Percentiles rank a stretch among this genome's conserved stretches.
These are phyloP conservation scores for Chrysoporthe deuterocubensis DNA, from an alignment of 2,329 filamentous ascomycete genomes.

Conservation along the genomic window DNA sequence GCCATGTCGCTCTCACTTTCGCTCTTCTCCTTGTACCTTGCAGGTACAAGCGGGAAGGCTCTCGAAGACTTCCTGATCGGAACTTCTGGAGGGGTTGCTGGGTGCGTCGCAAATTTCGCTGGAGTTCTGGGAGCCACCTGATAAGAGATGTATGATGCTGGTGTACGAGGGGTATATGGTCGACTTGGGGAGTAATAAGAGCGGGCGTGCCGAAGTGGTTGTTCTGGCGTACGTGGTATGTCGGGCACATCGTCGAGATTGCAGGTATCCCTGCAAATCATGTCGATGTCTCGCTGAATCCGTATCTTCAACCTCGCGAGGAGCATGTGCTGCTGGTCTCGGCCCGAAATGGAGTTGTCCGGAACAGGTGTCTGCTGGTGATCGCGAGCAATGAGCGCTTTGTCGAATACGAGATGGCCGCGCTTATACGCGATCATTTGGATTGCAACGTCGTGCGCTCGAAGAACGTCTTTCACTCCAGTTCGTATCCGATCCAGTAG, in stretches of 20 bases:
- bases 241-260: conserved; percentile 44
- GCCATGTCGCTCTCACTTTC: background rate
- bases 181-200: conserved; percentile 4
- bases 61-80: conserved; percentile 19
- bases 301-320: conserved; percentile 48
- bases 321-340: conserved; percentile 36
- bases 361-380: conserved; percentile 36
- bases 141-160: background rate
- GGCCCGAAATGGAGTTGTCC: background rate
- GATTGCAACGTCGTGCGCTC: conserved; percentile 50
- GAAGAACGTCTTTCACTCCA: conserved; percentile 53
- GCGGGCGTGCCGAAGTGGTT: conserved; percentile 10
- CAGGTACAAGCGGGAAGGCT: conserved; percentile 33
- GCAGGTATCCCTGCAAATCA: conserved; percentile 57
- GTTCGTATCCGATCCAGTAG: conserved; percentile 56
- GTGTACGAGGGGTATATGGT: conserved; percentile 18
- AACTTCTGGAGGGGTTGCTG: background rate
- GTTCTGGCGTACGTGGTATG: conserved; percentile 27
- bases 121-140: conserved; percentile 14
- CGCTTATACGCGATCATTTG: conserved; percentile 55
- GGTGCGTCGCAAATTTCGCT: conserved; percentile 10
- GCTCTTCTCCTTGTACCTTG: conserved; percentile 23
- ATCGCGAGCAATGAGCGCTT: conserved; percentile 47
- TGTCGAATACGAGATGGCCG: conserved; percentile 57
- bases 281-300: conserved; percentile 52